These are phyloP conservation scores for Metarhizium sp. DNA, from an alignment of 2,329 filamentous ascomycete species.

Conservation along the genomic window DNA sequence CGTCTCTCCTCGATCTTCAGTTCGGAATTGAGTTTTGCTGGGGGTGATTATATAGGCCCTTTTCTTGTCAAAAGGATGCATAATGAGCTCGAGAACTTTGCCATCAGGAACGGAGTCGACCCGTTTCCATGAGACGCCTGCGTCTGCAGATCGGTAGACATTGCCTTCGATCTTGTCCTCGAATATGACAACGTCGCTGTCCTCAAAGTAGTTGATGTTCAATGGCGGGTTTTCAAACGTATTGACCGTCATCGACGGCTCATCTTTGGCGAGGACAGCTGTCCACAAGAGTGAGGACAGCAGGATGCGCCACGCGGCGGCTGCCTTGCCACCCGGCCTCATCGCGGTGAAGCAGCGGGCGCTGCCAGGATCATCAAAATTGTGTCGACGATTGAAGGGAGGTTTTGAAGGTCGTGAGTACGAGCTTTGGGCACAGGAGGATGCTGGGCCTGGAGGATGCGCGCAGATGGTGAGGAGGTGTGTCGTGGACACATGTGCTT, in stretches of 20 bases:
- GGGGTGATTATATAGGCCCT: conserved; percentile 74
- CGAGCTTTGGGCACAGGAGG: neutral
- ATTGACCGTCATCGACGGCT: conserved; percentile 55
- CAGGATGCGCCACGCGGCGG: conserved; percentile 39
- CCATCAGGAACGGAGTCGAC: conserved; percentile 57
- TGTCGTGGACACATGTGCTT: conserved; percentile 2
- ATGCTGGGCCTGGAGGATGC: neutral
- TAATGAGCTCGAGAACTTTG: conserved; percentile 52
- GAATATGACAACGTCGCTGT: conserved; percentile 73
- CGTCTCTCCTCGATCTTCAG: conserved; percentile 68
- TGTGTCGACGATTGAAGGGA: neutral
- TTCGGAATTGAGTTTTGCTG: conserved; percentile 67
- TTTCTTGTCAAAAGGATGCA: conserved; percentile 70
- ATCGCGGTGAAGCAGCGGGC: conserved; percentile 34
- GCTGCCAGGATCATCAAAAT: conserved; percentile 34
- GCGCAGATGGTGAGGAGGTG: neutral
- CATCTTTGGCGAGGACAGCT: conserved; percentile 44
- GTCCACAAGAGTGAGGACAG: conserved; percentile 38
- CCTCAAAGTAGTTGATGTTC: conserved; percentile 82
- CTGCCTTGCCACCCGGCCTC: conserved; percentile 41
- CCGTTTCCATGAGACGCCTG: conserved; percentile 66
- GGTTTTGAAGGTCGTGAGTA: neutral
- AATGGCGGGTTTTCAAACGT: conserved; percentile 57
- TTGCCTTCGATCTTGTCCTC: conserved; percentile 55
- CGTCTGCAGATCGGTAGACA: conserved; percentile 71